Conservation (phyloP, 306 rosid species). For the Pyrus betulifolia region DNA sequence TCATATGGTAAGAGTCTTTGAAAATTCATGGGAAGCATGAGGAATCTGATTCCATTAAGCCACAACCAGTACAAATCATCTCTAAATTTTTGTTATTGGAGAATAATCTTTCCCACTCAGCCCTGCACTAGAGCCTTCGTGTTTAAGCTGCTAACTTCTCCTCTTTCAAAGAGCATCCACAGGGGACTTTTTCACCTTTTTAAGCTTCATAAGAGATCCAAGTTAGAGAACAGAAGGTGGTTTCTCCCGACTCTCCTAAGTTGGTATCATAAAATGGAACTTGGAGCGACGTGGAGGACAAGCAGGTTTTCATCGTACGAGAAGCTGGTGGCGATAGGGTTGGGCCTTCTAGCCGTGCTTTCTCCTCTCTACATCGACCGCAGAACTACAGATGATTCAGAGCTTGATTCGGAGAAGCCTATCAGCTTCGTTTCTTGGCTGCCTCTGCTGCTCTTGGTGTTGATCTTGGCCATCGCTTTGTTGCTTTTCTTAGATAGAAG, state of each 20-base stretch:
- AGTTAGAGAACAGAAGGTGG: neutral
- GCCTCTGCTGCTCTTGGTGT: slow-evolving; percentile 52
- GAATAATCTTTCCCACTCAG: slow-evolving; percentile 25
- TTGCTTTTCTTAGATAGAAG: slow-evolving; percentile 49
- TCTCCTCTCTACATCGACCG: slow-evolving; percentile 77
- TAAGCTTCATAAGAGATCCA: neutral
- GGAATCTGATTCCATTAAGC: slow-evolving; percentile 42
- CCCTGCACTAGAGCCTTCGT: slow-evolving; percentile 20
- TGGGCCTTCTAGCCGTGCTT: slow-evolving; percentile 62
- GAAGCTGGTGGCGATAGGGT: slow-evolving; percentile 44
- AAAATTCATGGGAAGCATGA: neutral
- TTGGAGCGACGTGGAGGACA: slow-evolving; percentile 33
- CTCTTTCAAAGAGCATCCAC: no score
- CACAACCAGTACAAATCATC: neutral
- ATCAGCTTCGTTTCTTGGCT: slow-evolving; percentile 32
- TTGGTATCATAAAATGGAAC: slow-evolving; percentile 37
- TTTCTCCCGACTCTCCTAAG: neutral
- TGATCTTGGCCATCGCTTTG: slow-evolving; percentile 44
- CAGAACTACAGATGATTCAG: slow-evolving; percentile 35
- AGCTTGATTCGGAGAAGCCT: slow-evolving; percentile 37
- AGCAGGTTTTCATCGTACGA: slow-evolving; percentile 52
- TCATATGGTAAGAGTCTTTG: neutral
- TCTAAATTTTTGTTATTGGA: slow-evolving; percentile 28
- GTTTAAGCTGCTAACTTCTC: slow-evolving; percentile 18
- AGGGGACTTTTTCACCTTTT: no score